Evolutionary conservation across 2,329 filamentous ascomycete genomes (phyloP).

Genomic region (Stagonosporopsis vannaccii): DNA sequence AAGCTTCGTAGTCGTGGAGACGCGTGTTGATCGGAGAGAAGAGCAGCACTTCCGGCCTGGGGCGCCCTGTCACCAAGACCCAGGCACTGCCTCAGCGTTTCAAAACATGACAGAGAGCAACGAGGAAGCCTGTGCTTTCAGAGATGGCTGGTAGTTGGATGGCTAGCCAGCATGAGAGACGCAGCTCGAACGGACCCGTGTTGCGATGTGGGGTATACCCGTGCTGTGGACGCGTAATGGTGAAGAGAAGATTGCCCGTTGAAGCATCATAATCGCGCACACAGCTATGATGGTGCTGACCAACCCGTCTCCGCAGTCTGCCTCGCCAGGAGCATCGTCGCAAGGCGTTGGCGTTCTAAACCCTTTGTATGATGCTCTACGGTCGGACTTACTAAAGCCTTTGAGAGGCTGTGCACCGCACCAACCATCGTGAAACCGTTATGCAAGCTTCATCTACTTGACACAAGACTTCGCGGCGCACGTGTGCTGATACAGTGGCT

Average conservation of each 20-base stretch:
- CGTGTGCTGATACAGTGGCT: background rate
- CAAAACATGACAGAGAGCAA: background rate
- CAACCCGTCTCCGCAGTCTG: conserved; percentile 4
- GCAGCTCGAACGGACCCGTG: background rate
- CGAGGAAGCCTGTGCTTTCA: background rate
- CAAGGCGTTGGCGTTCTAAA: conserved; percentile 3
- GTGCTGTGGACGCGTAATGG: conserved; percentile 15
- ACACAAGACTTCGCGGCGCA: conserved; percentile 8
- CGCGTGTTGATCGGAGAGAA: background rate
- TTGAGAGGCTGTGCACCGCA: conserved; percentile 13
- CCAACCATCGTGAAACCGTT: conserved; percentile 14
- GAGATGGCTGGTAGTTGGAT: background rate
- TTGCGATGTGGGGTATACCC: conserved; percentile 6
- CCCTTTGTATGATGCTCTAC: background rate
- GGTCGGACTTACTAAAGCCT: conserved; percentile 2
- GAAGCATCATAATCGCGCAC: conserved; percentile 1
- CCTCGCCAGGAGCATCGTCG: conserved; percentile 2
- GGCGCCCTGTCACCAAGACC: background rate
- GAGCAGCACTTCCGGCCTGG: background rate
- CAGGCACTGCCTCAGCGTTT: background rate
- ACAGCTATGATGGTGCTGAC: conserved; percentile 4
- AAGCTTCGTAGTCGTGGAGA: background rate
- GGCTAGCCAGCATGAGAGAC: background rate
- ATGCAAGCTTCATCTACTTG: conserved; percentile 14
- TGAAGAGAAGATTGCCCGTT: background rate